Conservation (phyloP, 345 rosid genomes). For the Pistacia atlantica region DNA sequence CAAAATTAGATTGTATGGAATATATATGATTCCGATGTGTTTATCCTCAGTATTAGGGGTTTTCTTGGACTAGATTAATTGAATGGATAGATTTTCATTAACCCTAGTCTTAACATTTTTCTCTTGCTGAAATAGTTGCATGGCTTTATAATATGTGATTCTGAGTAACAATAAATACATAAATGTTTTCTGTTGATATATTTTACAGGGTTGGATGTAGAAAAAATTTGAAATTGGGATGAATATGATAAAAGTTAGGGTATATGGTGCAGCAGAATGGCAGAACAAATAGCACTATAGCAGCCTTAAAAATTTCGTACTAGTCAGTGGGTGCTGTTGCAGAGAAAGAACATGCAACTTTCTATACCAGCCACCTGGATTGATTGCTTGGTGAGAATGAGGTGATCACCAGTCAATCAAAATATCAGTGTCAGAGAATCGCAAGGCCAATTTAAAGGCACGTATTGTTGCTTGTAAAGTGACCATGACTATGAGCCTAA, state of each 20-base stretch:
- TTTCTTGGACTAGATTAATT: too few species aligned
- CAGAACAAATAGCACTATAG: too few species aligned
- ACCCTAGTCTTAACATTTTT: neutral
- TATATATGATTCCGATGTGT: neutral
- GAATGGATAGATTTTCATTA: too few species aligned
- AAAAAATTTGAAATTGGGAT: too few species aligned
- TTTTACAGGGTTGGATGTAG: too few species aligned
- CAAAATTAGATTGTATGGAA: too few species aligned
- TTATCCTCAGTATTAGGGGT: too few species aligned
- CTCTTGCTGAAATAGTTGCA: neutral
- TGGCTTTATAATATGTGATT: too few species aligned
- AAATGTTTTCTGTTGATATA: too few species aligned
- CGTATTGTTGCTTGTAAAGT: neutral
- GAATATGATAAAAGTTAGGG: neutral
- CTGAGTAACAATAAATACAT: too few species aligned
- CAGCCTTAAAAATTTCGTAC: neutral
- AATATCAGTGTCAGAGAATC: constrained; percentile 7
- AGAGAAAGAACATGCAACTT: neutral
- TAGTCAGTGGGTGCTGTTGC: neutral
- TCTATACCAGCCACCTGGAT: constrained; percentile 6
- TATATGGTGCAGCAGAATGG: too few species aligned
- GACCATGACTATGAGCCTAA: too few species aligned
- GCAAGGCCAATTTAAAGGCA: constrained; percentile 21
- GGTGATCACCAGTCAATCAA: neutral
- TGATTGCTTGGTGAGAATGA: neutral